Evolutionary conservation across 2,329 filamentous ascomycete genomes (phyloP), one percentile per base, ranked within the genome.

Genomic region (Graphiopsis chlorocephala): DNA sequence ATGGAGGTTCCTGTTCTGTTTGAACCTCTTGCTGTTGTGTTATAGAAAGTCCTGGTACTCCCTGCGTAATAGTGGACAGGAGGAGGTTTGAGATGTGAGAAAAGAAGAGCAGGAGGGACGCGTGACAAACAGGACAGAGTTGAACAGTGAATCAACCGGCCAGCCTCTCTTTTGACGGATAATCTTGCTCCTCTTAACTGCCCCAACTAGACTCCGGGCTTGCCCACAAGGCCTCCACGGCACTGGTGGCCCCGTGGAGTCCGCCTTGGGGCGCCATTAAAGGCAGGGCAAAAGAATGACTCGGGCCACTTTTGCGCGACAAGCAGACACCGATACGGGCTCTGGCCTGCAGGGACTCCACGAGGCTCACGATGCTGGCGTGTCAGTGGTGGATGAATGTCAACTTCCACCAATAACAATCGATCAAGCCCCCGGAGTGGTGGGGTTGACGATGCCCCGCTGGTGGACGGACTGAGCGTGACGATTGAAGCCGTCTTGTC

Each of bases 361-460:
- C 20, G 14, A 28, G 12, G 20, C 23, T 26, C 26, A 45, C 12
- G 8, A 28, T n/a, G 11, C 17, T 26, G 47, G 23, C 35, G 5
- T 28, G 33, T 35, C 35, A 64, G 28, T 66, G 66, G 65, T 61
- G 65, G 65, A 65, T 45, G 26, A 68, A 56, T 33, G 56, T 8
- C 6, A 25, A 35, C 48, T 67, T 68, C 65, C 67, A 68, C 65
- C 29, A 67, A 63, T 68, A 14, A 64, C 1, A 26, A 14, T 14
- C 7, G 25, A 31, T n/a, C 29, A 42, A 31, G 10, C 14, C 31
- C 25, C 5, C 17, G 29, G 17, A 28, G 35, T 59, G 48, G 55
- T 53, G 55, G 53, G 63, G 63, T 63, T 33, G 42, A 38, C 12
- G 53, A 58, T 55, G 42, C 50, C 38, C 60, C 50, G 52, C 50